These are phyloP conservation scores for Cymbopogon flexuosus DNA, from an alignment of 202 grass and related monocot species.

Conservation along the genomic window DNA sequence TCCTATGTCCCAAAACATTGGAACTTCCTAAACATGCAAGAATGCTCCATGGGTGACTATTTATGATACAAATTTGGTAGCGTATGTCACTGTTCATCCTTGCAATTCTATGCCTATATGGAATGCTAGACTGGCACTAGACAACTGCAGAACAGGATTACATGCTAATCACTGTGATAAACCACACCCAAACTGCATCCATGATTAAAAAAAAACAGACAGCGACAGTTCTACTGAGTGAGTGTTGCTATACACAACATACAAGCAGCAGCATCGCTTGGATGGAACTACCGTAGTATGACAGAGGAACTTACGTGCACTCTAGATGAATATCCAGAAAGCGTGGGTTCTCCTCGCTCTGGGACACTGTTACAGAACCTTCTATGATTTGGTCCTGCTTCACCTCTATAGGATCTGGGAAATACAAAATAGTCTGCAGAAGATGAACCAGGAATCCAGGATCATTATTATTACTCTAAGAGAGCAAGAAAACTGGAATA, in stretches of 20 bases:
- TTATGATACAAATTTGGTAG: conserved; percentile 1
- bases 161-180: not conserved
- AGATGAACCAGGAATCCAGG: not conserved
- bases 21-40: not conserved
- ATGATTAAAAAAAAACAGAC: not conserved
- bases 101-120: not conserved
- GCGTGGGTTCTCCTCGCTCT: conserved; percentile 71
- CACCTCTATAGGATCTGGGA: conserved; percentile 74
- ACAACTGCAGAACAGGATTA: conserved; percentile 1
- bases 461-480: conserved; percentile 20
- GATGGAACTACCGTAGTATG: not conserved
- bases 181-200: not conserved
- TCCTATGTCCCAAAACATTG: not conserved
- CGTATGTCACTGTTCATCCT: not conserved
- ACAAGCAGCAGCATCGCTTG: not conserved
- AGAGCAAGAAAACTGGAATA: not conserved
- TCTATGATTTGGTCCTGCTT: conserved; percentile 77
- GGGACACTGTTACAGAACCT: conserved; percentile 65
- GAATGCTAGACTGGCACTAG: not conserved
- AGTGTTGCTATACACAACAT: not conserved
- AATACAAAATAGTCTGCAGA: conserved; percentile 85
- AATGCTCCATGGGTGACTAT: not conserved
- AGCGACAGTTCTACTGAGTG: not conserved
- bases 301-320: conserved; percentile 60
- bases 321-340: conserved; percentile 81